Evolutionary conservation across 495 filamentous ascomycete genomes (phyloP).

Genomic region (Podospora didyma): DNA sequence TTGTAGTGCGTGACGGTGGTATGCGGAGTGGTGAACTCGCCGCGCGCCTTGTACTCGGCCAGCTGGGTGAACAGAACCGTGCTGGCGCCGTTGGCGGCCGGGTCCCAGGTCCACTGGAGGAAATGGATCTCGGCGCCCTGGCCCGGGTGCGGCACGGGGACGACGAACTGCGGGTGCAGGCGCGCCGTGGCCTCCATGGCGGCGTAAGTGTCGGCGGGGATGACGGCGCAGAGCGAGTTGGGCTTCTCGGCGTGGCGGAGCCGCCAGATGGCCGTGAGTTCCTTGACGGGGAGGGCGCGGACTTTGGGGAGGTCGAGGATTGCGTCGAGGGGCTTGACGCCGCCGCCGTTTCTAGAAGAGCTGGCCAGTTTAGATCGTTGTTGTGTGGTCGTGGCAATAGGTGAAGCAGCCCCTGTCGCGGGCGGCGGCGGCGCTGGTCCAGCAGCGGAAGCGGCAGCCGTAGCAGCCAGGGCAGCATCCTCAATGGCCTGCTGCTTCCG

Average conservation of each 20-base stretch:
- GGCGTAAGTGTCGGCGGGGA: conserved; percentile 67
- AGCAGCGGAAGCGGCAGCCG: too few species aligned
- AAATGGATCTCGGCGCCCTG: conserved; percentile 77
- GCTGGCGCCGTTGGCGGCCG: conserved; percentile 53
- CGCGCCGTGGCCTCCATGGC: conserved; percentile 64
- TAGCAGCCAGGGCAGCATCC: conserved; percentile 48
- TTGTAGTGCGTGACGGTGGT: conserved; percentile 89
- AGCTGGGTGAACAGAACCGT: conserved; percentile 91
- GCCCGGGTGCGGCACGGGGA: conserved; percentile 72
- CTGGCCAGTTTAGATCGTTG: not conserved
- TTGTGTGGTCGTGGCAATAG: conserved; percentile 5
- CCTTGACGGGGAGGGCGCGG: conserved; percentile 63
- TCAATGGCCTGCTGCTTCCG: conserved; percentile 48
- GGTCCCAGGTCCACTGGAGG: conserved; percentile 70
- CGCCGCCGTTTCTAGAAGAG: conserved; percentile 17
- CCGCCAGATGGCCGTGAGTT: conserved; percentile 87
- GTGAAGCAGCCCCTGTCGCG: not conserved
- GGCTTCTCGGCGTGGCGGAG: conserved; percentile 71
- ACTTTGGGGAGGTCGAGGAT: conserved; percentile 83
- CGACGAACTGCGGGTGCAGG: conserved; percentile 79
- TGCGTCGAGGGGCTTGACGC: conserved; percentile 71
- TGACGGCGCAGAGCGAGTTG: conserved; percentile 72
- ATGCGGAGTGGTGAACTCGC: conserved; percentile 84
- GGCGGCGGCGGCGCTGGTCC: conserved; percentile 24
- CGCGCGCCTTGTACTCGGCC: conserved; percentile 85